phyloP scores from a whole-genome alignment of 2,329 filamentous ascomycete species.

The Penicillium oxalicum region DNA sequence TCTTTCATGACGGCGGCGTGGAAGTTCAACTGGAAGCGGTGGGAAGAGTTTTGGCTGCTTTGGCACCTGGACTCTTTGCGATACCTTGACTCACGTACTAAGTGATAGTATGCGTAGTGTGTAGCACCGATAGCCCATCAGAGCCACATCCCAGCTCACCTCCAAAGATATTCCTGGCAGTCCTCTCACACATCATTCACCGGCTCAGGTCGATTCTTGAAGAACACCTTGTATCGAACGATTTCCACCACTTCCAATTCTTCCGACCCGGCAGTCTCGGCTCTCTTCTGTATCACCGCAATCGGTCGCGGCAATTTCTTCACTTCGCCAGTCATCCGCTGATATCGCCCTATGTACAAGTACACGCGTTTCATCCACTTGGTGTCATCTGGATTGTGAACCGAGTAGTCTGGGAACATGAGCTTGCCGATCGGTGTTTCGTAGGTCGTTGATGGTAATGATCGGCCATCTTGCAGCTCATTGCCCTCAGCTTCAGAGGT shows the following conservation, averaged over 20 bases:
- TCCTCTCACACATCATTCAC: conserved; percentile 49
- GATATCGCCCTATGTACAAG: conserved; percentile 81
- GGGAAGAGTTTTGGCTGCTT: no score
- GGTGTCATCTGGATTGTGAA: conserved; percentile 49
- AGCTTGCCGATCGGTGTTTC: conserved; percentile 63
- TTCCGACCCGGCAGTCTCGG: conserved; percentile 29
- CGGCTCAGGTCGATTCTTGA: conserved; percentile 78
- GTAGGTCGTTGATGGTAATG: conserved; percentile 13
- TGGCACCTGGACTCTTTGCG: no score
- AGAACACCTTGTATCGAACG: conserved; percentile 79
- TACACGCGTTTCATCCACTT: conserved; percentile 89
- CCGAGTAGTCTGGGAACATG: conserved; percentile 69
- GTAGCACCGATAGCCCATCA: no score
- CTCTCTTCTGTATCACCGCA: conserved; percentile 64
- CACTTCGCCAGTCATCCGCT: conserved; percentile 81
- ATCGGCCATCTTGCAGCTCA: conserved; percentile 22
- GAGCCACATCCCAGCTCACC: no score
- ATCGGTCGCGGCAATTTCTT: conserved; percentile 76
- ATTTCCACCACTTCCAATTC: conserved; percentile 77
- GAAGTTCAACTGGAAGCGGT: no score
- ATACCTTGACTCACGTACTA: no score
- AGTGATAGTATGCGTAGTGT: no score
- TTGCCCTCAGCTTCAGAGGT: conserved; percentile 27
- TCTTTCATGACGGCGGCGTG: no score
- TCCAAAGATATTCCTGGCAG: neutral